Percentiles rank a stretch among this genome's conserved stretches.
Conservation (phyloP, 129 eudicot species). For the Calendula officinalis region DNA sequence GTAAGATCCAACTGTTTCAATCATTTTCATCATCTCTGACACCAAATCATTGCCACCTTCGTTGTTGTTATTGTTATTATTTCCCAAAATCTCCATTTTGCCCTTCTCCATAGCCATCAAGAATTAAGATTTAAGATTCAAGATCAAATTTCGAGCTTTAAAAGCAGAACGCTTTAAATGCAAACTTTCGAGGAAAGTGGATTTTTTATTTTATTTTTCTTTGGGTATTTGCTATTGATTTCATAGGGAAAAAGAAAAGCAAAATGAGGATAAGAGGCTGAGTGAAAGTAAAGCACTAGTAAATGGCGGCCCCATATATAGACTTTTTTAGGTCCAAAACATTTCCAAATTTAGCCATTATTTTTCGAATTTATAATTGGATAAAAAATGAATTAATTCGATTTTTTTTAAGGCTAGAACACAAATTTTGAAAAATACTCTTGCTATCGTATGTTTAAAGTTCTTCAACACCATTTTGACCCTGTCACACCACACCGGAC, state of each 20-base stretch:
- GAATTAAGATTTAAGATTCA: slow-evolving; percentile 8
- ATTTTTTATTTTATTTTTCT: slow-evolving; percentile 5
- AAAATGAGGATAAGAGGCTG: slow-evolving; percentile 23
- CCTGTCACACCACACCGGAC: too few species aligned
- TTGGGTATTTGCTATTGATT: slow-evolving; percentile 15
- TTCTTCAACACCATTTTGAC: too few species aligned
- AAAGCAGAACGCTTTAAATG: slow-evolving; percentile 22
- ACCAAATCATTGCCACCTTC: slow-evolving; percentile 33
- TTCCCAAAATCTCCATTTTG: slow-evolving; percentile 24
- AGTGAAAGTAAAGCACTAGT: slow-evolving; percentile 33
- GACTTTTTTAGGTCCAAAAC: slow-evolving; percentile 11
- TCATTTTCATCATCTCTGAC: slow-evolving; percentile 42
- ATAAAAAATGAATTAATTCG: too few species aligned
- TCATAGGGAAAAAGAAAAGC: background rate
- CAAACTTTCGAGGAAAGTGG: slow-evolving; percentile 37
- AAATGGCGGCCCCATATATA: slow-evolving; percentile 36
- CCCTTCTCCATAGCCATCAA: slow-evolving; percentile 19
- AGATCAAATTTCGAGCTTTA: slow-evolving; percentile 21
- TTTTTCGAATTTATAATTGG: background rate
- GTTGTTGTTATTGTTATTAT: slow-evolving; percentile 1
- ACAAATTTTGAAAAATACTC: too few species aligned
- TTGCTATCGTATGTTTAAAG: too few species aligned
- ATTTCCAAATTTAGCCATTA: slow-evolving; percentile 1
- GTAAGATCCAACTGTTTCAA: slow-evolving; percentile 48
- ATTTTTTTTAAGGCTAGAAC: too few species aligned